phyloP scores from a whole-genome alignment of 2,329 filamentous ascomycete species.

The Fusarium beomiforme region DNA sequence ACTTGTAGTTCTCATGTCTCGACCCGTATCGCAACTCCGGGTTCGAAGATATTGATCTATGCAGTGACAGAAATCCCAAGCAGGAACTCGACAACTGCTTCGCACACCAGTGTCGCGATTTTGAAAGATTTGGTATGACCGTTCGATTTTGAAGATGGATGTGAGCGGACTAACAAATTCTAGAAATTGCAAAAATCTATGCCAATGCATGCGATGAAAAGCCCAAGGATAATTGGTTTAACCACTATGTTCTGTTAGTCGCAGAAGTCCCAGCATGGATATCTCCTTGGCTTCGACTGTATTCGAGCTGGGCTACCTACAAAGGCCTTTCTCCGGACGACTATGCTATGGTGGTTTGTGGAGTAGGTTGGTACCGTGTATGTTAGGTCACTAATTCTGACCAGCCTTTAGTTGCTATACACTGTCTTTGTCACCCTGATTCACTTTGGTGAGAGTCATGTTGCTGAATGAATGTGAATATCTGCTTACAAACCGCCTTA shows the following conservation, averaged over 20 bases:
- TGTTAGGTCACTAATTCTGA: not conserved
- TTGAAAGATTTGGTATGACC: constrained; percentile 35
- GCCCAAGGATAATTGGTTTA: constrained; percentile 43
- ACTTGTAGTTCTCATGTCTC: constrained; percentile 12
- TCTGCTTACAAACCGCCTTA: constrained; percentile 3
- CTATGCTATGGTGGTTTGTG: constrained; percentile 50
- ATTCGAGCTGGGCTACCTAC: constrained; percentile 47
- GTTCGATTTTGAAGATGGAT: not conserved
- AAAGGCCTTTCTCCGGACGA: constrained; percentile 51
- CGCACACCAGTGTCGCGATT: constrained; percentile 20
- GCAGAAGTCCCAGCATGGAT: constrained; percentile 50
- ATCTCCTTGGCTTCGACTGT: constrained; percentile 51
- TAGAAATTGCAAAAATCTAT: constrained; percentile 47
- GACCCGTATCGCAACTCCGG: not conserved
- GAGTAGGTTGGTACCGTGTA: constrained; percentile 37
- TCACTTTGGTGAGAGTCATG: constrained; percentile 12
- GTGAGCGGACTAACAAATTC: constrained; percentile 1
- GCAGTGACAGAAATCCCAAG: constrained; percentile 4
- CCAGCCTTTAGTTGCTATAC: constrained; percentile 35
- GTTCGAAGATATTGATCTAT: constrained; percentile 20
- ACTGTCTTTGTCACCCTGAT: constrained; percentile 28
- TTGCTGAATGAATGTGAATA: too few relatives aligned
- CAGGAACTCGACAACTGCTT: constrained; percentile 24
- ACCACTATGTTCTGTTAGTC: constrained; percentile 49
- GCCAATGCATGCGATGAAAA: constrained; percentile 48